These are phyloP conservation scores for Ploettnerulaceae sp. DNA, from an alignment of 2,329 filamentous ascomycete species.

Conservation along the genomic window DNA sequence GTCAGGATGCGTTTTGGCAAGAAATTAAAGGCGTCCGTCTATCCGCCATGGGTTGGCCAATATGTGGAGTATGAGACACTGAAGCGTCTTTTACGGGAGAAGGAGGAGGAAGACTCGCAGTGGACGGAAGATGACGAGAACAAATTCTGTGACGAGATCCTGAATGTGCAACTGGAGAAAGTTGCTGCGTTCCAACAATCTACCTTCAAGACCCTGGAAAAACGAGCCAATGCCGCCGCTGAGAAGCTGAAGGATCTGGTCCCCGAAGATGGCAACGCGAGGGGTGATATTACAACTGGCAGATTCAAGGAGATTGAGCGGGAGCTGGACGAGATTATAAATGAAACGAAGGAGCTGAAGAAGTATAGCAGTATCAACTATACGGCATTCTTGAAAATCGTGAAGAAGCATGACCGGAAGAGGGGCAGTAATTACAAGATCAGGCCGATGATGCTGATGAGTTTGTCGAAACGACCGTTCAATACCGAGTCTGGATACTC, in stretches of 20 bases:
- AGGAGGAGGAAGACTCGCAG: constrained; percentile 52
- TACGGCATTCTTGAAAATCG: constrained; percentile 94
- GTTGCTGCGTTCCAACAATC: constrained; percentile 84
- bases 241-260: constrained; percentile 75
- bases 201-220: constrained; percentile 57
- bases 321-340: constrained; percentile 83
- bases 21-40: constrained; percentile 74
- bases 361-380: constrained; percentile 97
- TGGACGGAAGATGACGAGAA: constrained; percentile 97
- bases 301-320: constrained; percentile 65
- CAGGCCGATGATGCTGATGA: constrained; percentile 85
- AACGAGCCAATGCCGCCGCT: constrained; percentile 51
- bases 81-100: constrained; percentile 81
- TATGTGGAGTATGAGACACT: constrained; percentile 97
- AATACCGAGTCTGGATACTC: constrained; percentile 89
- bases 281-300: constrained; percentile 44
- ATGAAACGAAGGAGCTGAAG: constrained; percentile 88
- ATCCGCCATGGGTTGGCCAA: constrained; percentile 83
- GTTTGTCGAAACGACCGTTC: constrained; percentile 82
- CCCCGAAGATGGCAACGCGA: constrained; percentile 52
- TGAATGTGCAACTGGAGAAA: constrained; percentile 93
- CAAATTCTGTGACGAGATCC: constrained; percentile 87
- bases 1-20: constrained; percentile 83
- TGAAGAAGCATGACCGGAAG: constrained; percentile 98
- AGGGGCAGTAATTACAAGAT: constrained; percentile 82